These are phyloP conservation scores for Trichoderma brevicompactum DNA, from an alignment of 2,329 filamentous ascomycete genomes.

Conservation along the genomic window DNA sequence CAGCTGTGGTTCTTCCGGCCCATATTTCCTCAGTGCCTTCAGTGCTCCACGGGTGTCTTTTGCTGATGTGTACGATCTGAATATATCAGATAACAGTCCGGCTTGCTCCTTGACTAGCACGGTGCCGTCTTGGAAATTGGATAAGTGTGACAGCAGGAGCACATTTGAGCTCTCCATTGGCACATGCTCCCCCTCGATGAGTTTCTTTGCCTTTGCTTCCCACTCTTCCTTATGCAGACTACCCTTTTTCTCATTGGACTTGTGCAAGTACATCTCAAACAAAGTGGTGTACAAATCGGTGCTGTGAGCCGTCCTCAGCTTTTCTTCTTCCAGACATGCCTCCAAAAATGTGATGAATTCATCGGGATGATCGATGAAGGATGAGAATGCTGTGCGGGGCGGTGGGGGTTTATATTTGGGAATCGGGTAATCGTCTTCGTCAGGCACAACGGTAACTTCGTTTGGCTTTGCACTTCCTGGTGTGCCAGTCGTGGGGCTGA, in stretches of 20 bases:
- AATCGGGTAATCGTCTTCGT: conserved; percentile 51
- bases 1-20: conserved; percentile 84
- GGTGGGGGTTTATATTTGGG: conserved; percentile 76
- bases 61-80: conserved; percentile 90
- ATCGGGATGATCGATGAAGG: conserved; percentile 90
- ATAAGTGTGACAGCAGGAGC: conserved; percentile 86
- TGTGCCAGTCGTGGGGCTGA: conserved; percentile 53
- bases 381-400: conserved; percentile 89
- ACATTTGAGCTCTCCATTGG: conserved; percentile 96
- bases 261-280: conserved; percentile 98
- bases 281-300: conserved; percentile 91
- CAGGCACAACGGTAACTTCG: conserved; percentile 57
- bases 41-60: conserved; percentile 91
- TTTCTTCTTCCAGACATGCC: conserved; percentile 75
- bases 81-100: conserved; percentile 90
- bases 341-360: conserved; percentile 94
- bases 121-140: conserved; percentile 86
- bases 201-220: conserved; percentile 86
- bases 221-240: conserved; percentile 72
- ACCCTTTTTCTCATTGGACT: conserved; percentile 75
- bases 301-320: conserved; percentile 73
- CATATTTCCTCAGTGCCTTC: conserved; percentile 88
- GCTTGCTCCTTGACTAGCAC: conserved; percentile 93
- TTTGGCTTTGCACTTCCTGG: conserved; percentile 55
- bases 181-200: conserved; percentile 80